Base-by-base conservation (phyloP, 208 protist species). In the Crithidia expoeki region DNA sequence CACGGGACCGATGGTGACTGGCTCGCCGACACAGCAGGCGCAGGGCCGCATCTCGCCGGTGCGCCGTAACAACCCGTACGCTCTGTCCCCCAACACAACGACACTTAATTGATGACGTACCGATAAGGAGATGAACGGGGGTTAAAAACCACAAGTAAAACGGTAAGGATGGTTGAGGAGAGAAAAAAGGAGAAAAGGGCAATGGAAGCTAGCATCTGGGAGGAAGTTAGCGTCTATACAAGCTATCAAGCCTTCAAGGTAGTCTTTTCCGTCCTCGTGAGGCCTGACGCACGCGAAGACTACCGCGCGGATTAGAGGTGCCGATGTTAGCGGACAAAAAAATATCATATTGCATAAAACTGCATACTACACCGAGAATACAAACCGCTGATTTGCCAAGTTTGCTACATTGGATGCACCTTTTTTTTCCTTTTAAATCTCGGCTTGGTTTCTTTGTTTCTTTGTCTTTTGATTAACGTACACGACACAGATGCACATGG, bases 11-110 rank as follows among this genome's bases (percentile, higher is more conserved):
- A 49, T 53, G 25, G 40, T 42, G 16, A 70, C 23, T 6, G 38
- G 58, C 40, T 67, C 64, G 33, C 58, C 49, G 0, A 66, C 64
- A 34, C 72, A 61, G 62, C 68, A 74, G 60, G 40, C 64, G 33
- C 61, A 58, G 49, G 69, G 63, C 36, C 74, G 66, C 53, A 59
- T 60, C 1, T 80, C 74, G 19, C 74, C 74, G 12, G 46, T 70
- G 33, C 74, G 74, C 6, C 74, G 74, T 38, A 73, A 80, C 61
- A 80, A 80, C 68, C 74, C 74, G 9, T 80, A 80, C 61, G 60
- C 64, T 25, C 62, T 69, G 16, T 80, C 74, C n/a, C 68, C 74
- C 33, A 64, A 60, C 33, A 55, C 67, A 16, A 55, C 44, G 12
- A 70, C 44, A 4, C 51, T 72, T 25, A 76, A 76, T 50, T 69